A percentile compares a stretch with the other conserved stretches of the same genome.
Evolutionary conservation across 441 rosid genomes (phyloP).

Genomic region (Arabidopsis hybrid): DNA sequence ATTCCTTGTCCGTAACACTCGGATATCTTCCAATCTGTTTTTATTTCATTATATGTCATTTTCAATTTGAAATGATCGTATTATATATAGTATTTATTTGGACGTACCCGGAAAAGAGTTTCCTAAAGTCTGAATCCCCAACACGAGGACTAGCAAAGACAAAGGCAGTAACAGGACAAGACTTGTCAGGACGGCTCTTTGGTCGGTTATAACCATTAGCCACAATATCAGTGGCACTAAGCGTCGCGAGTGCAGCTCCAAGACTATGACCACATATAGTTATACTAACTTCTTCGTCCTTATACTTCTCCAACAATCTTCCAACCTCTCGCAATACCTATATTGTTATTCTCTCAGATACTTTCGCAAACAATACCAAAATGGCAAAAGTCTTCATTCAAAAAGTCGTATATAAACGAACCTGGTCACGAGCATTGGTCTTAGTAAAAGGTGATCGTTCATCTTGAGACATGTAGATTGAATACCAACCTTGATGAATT

Average conservation of each 20-base stretch:
- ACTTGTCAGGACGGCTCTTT: conserved; percentile 37
- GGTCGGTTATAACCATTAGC: conserved; percentile 66
- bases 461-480: conserved; percentile 78
- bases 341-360: neutral
- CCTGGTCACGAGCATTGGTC: conserved; percentile 78
- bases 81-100: too few relatives aligned
- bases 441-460: conserved; percentile 66
- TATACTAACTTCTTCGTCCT: conserved; percentile 79
- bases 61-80: neutral
- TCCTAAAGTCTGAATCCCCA: conserved; percentile 65
- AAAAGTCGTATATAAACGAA: conserved; percentile 4
- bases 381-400: neutral
- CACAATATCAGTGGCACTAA: conserved; percentile 76
- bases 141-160: conserved; percentile 85
- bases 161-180: conserved; percentile 70
- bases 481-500: conserved; percentile 88
- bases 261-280: conserved; percentile 81
- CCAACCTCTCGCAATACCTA: conserved; percentile 71
- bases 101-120: conserved; percentile 48
- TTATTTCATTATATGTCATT: conserved; percentile 12
- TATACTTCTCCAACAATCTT: conserved; percentile 69
- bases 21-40: conserved; percentile 54
- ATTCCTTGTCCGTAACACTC: conserved; percentile 59
- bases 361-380: neutral
- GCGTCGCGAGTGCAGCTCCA: conserved; percentile 84